A percentile compares a stretch with the other conserved stretches of the same genome.
Conservation (phyloP, 2,329 filamentous ascomycete genomes). For the Phoma sp. region DNA sequence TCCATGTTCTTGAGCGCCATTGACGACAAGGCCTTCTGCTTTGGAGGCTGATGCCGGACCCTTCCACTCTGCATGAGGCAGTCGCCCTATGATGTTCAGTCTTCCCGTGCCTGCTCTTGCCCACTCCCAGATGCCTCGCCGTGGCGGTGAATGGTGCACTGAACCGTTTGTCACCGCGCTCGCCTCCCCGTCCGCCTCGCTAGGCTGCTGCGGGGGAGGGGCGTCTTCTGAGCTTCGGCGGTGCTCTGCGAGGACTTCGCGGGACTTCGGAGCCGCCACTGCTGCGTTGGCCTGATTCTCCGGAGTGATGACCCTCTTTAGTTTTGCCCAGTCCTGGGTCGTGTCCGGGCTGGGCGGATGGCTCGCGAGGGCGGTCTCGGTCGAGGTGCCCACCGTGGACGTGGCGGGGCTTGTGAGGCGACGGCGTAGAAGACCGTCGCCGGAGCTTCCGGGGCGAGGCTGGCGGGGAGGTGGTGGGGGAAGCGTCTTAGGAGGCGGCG, state of each 20-base stretch:
- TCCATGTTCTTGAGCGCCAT: slow-evolving; percentile 19
- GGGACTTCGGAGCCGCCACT: slow-evolving; percentile 26
- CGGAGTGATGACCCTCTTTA: slow-evolving; percentile 32
- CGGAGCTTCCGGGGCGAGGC: slow-evolving; percentile 42
- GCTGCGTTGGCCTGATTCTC: slow-evolving; percentile 27
- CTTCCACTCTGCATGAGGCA: slow-evolving; percentile 40
- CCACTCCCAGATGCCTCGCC: slow-evolving; percentile 45
- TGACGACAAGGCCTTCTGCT: slow-evolving; percentile 10
- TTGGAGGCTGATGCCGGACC: slow-evolving; percentile 24
- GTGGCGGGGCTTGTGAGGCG: slow-evolving; percentile 45
- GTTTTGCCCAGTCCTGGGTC: slow-evolving; percentile 33
- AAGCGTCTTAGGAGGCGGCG: slow-evolving; percentile 31
- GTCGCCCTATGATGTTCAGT: slow-evolving; percentile 37
- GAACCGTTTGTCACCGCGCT: slow-evolving; percentile 1
- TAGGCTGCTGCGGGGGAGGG: slow-evolving; percentile 35
- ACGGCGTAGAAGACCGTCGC: slow-evolving; percentile 44
- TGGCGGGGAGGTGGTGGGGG: slow-evolving; percentile 34
- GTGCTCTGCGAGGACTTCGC: slow-evolving; percentile 42
- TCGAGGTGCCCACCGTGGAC: slow-evolving; percentile 43
- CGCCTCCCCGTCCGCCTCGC: slow-evolving; percentile 4
- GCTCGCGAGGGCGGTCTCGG: slow-evolving; percentile 38
- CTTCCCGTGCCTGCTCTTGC: slow-evolving; percentile 38
- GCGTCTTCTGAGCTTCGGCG: slow-evolving; percentile 44
- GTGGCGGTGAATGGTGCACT: slow-evolving; percentile 27
- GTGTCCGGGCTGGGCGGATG: slow-evolving; percentile 34